Base-by-base conservation (phyloP, 2,329 filamentous ascomycete species). In the Nakataea oryzae region DNA sequence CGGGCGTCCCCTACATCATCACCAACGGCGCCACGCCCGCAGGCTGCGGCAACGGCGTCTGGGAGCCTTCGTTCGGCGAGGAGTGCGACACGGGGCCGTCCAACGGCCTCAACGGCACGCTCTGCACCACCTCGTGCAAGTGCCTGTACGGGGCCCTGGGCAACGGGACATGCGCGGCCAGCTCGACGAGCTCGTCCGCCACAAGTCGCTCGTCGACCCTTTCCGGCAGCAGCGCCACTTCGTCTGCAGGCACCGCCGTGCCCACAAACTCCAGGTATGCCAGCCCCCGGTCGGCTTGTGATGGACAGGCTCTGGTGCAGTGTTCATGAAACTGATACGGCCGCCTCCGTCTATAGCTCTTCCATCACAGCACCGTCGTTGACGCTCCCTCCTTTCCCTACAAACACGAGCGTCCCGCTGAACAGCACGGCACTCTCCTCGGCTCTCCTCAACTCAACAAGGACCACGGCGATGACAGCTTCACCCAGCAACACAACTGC, bases 1-100 rank as follows among this genome's bases (percentile, higher is more conserved):
- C 65, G 9, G 76, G 76, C 28, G 69, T 78, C 21, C 75, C 76
- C 34, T 78, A 77, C 63, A 76, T 78, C 62, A 70, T 78, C 58
- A 74, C 75, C 27, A 74, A 75, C 56, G 75, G 75, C 9, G 75
- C 72, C 11, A 75, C 73, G 3, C 75, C 75, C 3, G 65, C 72
- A 13, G 75, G 74, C 26, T 78, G 76, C 58, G 76, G 76, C 34
- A 70, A 78, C 61, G 74, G 75, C 29, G 67, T 67, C 1, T 71
- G 72, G 41, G 70, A 77, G 29, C 29, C 67, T 1, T 60, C 62
- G 34, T 66, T 72, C 56, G 72, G 72, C 14, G 76, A 78, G 65
- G 74, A 78, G 59, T 78, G 76, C 55, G 76, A 78, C 61, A 70
- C 74, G 59, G 74, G 74, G 1, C 54, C 62, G 1, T 47, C 61